Conservation (phyloP, 345 rosid genomes). For the Crucihimalaya himalaica region DNA sequence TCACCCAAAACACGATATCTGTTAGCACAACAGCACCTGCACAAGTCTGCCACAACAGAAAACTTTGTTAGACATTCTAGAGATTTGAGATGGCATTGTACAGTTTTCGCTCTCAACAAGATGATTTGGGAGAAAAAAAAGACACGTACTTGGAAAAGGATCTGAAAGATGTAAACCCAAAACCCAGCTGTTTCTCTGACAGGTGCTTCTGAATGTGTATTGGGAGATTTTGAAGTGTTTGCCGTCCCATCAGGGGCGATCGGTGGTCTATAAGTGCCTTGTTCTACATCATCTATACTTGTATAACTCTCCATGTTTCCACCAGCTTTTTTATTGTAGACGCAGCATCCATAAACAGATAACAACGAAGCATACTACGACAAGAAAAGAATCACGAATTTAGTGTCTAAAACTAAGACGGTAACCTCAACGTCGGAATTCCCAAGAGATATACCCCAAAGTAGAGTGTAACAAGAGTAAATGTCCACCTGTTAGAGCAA, state of each 20-base stretch:
- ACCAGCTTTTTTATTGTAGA: conserved; percentile 33
- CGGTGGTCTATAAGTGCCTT: conserved; percentile 62
- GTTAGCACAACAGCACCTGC: conserved; percentile 92
- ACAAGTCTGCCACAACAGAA: conserved; percentile 50
- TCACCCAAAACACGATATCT: conserved; percentile 80
- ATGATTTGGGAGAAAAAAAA: neutral
- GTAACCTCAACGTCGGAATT: neutral
- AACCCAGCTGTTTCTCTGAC: conserved; percentile 45
- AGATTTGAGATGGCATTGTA: conserved; percentile 10
- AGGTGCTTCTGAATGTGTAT: conserved; percentile 37
- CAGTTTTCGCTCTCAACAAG: conserved; percentile 19
- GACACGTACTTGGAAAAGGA: conserved; percentile 66
- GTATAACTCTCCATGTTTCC: conserved; percentile 36
- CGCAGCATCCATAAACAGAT: conserved; percentile 71
- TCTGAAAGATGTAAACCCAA: conserved; percentile 66
- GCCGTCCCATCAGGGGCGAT: conserved; percentile 34
- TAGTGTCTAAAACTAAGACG: conserved; percentile 5
- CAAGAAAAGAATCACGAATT: neutral
- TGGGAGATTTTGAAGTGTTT: conserved; percentile 40
- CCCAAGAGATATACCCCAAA: conserved; percentile 67
- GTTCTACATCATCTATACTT: conserved; percentile 43
- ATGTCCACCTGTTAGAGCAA: conserved; percentile 82
- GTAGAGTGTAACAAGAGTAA: conserved; percentile 76
- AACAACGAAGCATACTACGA: conserved; percentile 68
- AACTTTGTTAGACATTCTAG: neutral